Evolutionary conservation across 306 rosid genomes (phyloP), one percentile per base, ranked within the genome.

Genomic region (Prunus mume): DNA sequence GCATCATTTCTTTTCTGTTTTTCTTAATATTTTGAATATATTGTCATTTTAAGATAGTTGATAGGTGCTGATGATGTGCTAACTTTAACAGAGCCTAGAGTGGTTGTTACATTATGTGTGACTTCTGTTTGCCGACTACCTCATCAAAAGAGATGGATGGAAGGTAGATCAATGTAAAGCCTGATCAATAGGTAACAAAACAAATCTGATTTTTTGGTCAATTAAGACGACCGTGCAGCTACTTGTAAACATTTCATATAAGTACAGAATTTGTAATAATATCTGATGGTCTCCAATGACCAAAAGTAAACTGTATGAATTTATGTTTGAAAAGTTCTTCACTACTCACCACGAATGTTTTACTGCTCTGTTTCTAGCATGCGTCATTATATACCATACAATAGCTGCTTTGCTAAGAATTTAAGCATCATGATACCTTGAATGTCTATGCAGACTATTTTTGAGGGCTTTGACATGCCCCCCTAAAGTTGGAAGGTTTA

Each of bases 71-170:
- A 80, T 69, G 24, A 12, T 72, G 74, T 70, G 56, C 76, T 77
- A 32, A 19, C 57, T 79, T 81, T 13, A 45, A 79, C 99, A 96
- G 99, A 83, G 89, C 69, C 82, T 96, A 78, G 93, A 89, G 86
- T 89, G 96, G 97, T 68, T 92, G 87, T 75, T 91, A 57, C 82
- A 82, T 80, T 91, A 85, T 82, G 73, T 88, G 72, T 93, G 91
- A 85, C 56, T 75, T 81, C 47, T 68, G 66, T 72, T 76, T 30
- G 25, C 49, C 45, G 64, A 64, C 45, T 80, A 58, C 68, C 83
- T 55, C 68, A 61, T 74, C 74, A 17, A 66, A 72, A 78, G 76
- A 68, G 78, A 79, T 65, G 18, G 75, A 32, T 14, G 67, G 69
- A 74, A 71, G 71, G 71, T 45, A 63, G 71, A 55, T 38, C 64